Conservation (phyloP, 257 asterid species). For the Nyctanthes arbortristis region DNA sequence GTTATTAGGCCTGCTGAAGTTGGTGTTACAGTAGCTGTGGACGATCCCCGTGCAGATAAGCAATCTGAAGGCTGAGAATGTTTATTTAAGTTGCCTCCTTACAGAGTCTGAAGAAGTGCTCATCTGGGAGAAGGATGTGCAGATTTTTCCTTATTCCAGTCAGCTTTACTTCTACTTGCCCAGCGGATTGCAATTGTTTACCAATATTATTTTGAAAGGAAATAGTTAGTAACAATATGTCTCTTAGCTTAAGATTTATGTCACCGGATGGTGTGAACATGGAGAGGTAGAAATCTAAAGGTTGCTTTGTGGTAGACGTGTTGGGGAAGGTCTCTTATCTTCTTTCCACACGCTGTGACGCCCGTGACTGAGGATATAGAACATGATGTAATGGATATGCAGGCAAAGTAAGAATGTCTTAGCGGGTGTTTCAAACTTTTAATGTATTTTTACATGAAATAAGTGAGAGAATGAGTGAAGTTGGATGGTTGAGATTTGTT, state of each 20-base stretch:
- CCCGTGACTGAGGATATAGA: no score
- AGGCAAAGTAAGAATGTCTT: no score
- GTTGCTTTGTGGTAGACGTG: not conserved
- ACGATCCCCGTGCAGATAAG: constrained; percentile 34
- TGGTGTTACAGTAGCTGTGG: constrained; percentile 63
- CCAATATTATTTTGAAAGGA: not conserved
- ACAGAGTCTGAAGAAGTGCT: not conserved
- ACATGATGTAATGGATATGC: no score
- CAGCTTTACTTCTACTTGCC: not conserved
- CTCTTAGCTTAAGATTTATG: not conserved
- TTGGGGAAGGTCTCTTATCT: no score
- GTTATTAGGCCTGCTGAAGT: constrained; percentile 90
- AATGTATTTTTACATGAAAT: no score
- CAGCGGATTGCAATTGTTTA: not conserved
- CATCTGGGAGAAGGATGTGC: not conserved
- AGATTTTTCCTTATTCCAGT: not conserved
- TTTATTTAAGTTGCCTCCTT: not conserved
- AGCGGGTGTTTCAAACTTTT: no score
- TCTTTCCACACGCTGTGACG: no score
- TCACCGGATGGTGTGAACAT: not conserved
- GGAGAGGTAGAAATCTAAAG: not conserved
- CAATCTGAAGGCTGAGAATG: constrained; percentile 28
- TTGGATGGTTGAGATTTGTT: no score
- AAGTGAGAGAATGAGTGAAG: no score
- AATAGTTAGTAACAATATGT: not conserved